Evolutionary conservation across 1,284 basidiomycete genomes (phyloP).

Genomic region (Trametes pubescens): DNA sequence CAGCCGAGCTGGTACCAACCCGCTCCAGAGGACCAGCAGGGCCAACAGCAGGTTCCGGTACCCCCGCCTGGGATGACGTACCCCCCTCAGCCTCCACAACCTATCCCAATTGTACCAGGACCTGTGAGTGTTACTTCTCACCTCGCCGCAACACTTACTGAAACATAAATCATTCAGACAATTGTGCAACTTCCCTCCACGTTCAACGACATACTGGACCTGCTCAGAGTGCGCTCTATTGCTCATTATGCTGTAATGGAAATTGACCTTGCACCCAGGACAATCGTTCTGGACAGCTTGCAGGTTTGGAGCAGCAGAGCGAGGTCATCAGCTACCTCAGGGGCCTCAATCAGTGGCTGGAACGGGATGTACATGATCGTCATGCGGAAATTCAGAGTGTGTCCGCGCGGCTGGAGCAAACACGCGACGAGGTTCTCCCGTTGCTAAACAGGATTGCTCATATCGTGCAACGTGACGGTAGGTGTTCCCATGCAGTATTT

Average conservation of each 20-base stretch:
- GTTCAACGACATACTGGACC: constrained; percentile 57
- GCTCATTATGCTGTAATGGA: constrained; percentile 12
- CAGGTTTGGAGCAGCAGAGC: constrained; percentile 77
- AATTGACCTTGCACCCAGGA: constrained; percentile 54
- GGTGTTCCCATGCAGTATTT: not conserved
- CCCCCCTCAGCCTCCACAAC: constrained; percentile 29
- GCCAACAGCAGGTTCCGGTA: constrained; percentile 1
- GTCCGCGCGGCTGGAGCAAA: constrained; percentile 65
- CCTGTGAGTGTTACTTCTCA: constrained; percentile 42
- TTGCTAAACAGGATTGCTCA: constrained; percentile 53
- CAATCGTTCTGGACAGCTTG: constrained; percentile 73
- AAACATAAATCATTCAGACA: constrained; percentile 49
- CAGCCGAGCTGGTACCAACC: constrained; percentile 23
- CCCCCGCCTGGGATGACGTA: constrained; percentile 22
- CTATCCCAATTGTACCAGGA: constrained; percentile 38
- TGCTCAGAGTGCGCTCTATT: constrained; percentile 59
- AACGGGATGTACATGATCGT: constrained; percentile 75
- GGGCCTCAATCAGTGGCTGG: constrained; percentile 76
- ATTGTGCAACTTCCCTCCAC: constrained; percentile 67
- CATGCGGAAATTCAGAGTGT: constrained; percentile 75
- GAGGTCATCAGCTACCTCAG: constrained; percentile 81
- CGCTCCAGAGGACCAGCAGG: constrained; percentile 6
- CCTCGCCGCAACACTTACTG: not conserved
- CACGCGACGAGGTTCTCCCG: constrained; percentile 49
- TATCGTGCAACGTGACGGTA: constrained; percentile 28